Evolutionary conservation across 2,329 filamentous ascomycete species (phyloP).

Genomic region (Ascochyta pisi): DNA sequence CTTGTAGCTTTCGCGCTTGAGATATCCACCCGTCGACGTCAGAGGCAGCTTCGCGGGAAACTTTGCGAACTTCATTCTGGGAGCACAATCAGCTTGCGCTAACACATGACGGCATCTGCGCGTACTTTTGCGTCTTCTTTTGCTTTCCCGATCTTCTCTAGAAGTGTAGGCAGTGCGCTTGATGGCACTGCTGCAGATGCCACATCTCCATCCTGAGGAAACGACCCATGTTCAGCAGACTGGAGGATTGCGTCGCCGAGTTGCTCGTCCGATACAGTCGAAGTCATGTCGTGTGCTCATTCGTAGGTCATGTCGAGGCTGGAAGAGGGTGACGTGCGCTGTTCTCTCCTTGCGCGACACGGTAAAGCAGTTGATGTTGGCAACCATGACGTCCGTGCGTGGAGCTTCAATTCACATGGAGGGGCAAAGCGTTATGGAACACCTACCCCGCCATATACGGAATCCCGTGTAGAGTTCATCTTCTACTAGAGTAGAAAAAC

Average conservation of each 20-base stretch:
- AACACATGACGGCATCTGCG: neutral
- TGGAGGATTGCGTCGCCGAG: conserved; percentile 69
- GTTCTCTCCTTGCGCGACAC: conserved; percentile 13
- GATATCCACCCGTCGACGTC: conserved; percentile 86
- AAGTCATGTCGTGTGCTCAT: conserved; percentile 33
- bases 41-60: conserved; percentile 78
- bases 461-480: neutral
- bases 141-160: conserved; percentile 59
- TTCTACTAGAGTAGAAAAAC: conserved; percentile 1
- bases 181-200: conserved; percentile 60
- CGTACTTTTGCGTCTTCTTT: conserved; percentile 61
- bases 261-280: conserved; percentile 39
- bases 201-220: conserved; percentile 64
- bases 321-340: conserved; percentile 3
- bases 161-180: conserved; percentile 56
- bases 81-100: conserved; percentile 9
- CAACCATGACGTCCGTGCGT: conserved; percentile 20
- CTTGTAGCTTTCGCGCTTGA: conserved; percentile 82
- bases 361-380: conserved; percentile 11
- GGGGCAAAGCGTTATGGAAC: conserved; percentile 9
- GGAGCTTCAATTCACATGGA: conserved; percentile 14
- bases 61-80: conserved; percentile 73
- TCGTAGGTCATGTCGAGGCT: conserved; percentile 26
- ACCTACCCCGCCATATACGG: conserved; percentile 10
- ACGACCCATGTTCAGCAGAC: conserved; percentile 65